Conservation (phyloP, 148 eudicot genomes). For the Tetragonia tetragonoides region DNA sequence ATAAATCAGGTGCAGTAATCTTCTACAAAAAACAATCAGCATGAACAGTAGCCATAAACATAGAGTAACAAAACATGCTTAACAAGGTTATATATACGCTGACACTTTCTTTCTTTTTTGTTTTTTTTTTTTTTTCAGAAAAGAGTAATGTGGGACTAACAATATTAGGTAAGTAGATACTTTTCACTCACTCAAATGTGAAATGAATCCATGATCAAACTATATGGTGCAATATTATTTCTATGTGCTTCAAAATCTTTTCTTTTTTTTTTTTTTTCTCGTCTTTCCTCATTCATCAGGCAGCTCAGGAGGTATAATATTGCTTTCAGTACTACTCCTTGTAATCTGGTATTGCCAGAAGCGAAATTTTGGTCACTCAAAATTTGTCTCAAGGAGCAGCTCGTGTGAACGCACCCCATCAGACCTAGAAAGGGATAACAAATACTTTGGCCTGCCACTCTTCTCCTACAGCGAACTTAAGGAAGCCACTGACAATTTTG, state of each 20-base stretch:
- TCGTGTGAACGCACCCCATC: slow-evolving; percentile 22
- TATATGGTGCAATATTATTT: background rate
- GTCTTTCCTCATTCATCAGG: slow-evolving; percentile 16
- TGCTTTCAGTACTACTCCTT: background rate
- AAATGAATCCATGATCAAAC: background rate
- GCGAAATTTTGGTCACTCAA: slow-evolving; percentile 25
- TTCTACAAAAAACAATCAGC: no score
- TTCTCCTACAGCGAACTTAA: slow-evolving; percentile 41
- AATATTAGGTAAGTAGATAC: slow-evolving; percentile 21
- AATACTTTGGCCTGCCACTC: slow-evolving; percentile 38
- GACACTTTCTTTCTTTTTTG: background rate
- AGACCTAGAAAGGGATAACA: slow-evolving; percentile 28
- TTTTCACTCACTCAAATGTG: background rate
- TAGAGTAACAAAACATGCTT: background rate
- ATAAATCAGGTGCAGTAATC: background rate
- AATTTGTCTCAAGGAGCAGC: slow-evolving; percentile 19
- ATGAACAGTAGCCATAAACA: background rate
- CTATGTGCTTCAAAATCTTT: background rate
- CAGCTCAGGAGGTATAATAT: background rate
- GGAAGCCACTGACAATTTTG: slow-evolving; percentile 55
- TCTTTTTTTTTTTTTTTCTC: background rate
- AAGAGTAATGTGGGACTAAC: background rate
- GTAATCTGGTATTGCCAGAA: slow-evolving; percentile 18
- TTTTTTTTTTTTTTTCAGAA: slow-evolving; percentile 20
- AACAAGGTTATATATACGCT: background rate